Evolutionary conservation across 148 eudicot species (phyloP), one percentile per base, ranked within the genome.

Genomic region (Vaccinium darrowii): DNA sequence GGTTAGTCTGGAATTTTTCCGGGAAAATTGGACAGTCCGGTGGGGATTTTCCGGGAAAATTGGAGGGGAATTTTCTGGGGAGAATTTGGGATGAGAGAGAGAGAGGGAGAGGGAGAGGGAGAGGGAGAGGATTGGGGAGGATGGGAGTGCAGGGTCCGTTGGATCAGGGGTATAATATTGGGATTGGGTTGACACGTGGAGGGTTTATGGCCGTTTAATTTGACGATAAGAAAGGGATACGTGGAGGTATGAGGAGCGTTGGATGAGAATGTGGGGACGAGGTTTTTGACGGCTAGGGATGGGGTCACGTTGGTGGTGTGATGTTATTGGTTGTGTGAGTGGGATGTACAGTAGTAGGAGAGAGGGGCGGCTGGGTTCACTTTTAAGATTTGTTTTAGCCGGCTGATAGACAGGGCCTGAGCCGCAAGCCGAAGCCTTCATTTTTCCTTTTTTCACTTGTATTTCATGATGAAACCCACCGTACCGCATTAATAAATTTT

Each of bases 141-240:
- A 84, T 3, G 78, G 60, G 39, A 36, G 60, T 73, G 86, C 33
- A 13, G 80, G 62, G 76, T 49, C 84, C 86, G 81, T 84, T 74
- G 84, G 88, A 88, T 76, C 19, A 71, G 21, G 43, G 81, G 84
- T 74, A 13, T 77, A 86, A 73, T 71, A 86, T 56, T 57, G 65
- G 65, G 33, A 81, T 84, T 58, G 84, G 36, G n/a, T 14, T 14
- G 60, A 81, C 88, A 88, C 90, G 88, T 86, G 90, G 90, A 8
- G 10, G 53, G 23, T n/a, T 84, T 0, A 5, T 1, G 52, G 82
- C 83, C 88, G 90, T 86, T 88, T 84, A 52, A 47, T 83, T 78
- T 86, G 67, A 25, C 7, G 88, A 86, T 88, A 88, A 81, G 84
- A 51, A 2, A 12, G 36, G 76, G 15, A 63, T 43, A 72, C 86